phyloP scores from a whole-genome alignment of 331 rosid species.

The Acacia concinna region DNA sequence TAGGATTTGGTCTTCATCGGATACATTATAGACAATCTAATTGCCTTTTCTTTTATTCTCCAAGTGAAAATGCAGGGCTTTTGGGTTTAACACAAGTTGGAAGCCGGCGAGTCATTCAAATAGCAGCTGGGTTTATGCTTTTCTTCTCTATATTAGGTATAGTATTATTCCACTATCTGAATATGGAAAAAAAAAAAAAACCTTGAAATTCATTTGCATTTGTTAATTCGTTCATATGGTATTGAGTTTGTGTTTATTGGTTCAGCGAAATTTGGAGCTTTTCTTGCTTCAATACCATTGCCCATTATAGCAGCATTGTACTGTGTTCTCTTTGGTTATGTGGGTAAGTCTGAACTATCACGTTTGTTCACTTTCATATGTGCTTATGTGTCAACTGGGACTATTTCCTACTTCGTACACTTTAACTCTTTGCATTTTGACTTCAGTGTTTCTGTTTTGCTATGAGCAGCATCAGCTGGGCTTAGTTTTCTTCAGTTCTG shows the following conservation, averaged over 20 bases:
- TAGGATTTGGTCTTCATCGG: neutral
- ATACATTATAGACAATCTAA: constrained; percentile 16
- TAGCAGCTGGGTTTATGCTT: constrained; percentile 81
- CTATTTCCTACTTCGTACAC: neutral
- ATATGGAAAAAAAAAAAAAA: neutral
- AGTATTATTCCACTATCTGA: neutral
- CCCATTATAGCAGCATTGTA: constrained; percentile 81
- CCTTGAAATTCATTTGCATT: neutral
- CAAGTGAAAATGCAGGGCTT: constrained; percentile 91
- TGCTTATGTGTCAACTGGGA: neutral
- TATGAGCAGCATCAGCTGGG: constrained; percentile 70
- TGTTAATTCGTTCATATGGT: no score
- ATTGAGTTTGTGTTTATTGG: constrained; percentile 18
- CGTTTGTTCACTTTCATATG: neutral
- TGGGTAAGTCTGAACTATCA: constrained; percentile 50
- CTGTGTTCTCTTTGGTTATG: constrained; percentile 80
- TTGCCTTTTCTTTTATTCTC: constrained; percentile 19
- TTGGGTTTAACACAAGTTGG: constrained; percentile 78
- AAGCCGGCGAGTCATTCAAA: constrained; percentile 79
- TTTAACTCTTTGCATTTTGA: neutral
- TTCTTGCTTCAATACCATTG: constrained; percentile 79
- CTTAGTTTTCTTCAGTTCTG: constrained; percentile 80
- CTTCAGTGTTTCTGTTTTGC: constrained; percentile 23
- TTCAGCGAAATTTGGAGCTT: constrained; percentile 88
- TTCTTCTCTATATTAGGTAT: constrained; percentile 86